A percentile compares a stretch with the other conserved stretches of the same genome.
Evolutionary conservation across 225 moss, liverwort and hornwort genomes (phyloP).

Genomic region (Climacium dendroides): DNA sequence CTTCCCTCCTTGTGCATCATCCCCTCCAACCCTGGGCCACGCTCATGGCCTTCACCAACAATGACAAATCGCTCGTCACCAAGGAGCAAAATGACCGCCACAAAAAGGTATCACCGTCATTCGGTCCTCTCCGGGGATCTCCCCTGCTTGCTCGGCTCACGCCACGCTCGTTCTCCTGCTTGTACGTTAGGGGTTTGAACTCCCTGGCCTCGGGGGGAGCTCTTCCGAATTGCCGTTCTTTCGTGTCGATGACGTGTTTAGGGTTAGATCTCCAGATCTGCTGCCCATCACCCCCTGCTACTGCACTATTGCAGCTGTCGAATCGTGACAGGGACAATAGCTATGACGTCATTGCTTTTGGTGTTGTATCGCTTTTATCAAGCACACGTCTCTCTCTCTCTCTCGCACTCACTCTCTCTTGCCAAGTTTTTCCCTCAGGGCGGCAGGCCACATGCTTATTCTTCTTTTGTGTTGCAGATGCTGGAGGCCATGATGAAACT

Average conservation of each 20-base stretch:
- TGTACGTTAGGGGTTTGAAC: conserved; percentile 10
- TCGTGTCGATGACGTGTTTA: neutral
- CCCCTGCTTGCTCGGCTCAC: neutral
- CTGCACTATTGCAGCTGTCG: neutral
- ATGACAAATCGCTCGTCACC: conserved; percentile 97
- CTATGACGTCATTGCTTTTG: neutral
- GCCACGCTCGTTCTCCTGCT: neutral
- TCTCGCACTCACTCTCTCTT: neutral
- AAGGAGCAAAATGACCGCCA: conserved; percentile 99
- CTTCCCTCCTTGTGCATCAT: neutral
- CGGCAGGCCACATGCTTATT: neutral
- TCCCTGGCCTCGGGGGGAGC: neutral
- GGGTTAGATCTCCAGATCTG: conserved; percentile 23
- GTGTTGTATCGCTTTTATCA: neutral
- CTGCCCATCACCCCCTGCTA: neutral
- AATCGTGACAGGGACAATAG: neutral
- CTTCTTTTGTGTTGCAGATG: conserved; percentile 33
- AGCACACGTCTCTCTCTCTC: neutral
- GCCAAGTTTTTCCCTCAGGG: neutral
- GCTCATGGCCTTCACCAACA: conserved; percentile 57
- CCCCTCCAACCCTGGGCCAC: neutral
- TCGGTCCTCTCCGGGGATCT: neutral
- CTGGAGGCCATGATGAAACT: conserved; percentile 90
- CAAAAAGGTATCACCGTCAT: conserved; percentile 39
- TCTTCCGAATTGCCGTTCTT: neutral